Base-by-base conservation (phyloP, 352 stramenopile genomes). In the Pythium oligandrum region DNA sequence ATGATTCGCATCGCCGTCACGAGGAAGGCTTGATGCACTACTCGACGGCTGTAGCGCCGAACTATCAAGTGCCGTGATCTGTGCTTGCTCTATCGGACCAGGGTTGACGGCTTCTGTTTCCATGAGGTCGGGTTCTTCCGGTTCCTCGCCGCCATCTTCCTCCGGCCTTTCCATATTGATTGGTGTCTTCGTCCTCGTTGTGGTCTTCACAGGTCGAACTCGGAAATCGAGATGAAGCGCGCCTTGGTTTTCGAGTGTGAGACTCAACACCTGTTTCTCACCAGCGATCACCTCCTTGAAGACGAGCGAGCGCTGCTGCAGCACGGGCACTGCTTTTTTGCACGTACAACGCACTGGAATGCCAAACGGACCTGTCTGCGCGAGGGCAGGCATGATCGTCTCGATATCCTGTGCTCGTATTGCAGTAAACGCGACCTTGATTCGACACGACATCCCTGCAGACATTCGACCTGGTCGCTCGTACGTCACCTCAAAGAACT, bases 401-500 rank as follows among this genome's bases (percentile, higher is more conserved):
- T 81, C 61, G 10, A 97, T 75, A 47, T 97, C 89, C 3, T 76
- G 53, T 10, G 80, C 68, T 36, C 86, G 53, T 0, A 48, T 55
- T 0, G 74, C 84, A 3, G 70, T 86, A 48, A 96, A 97, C 0
- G 61, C 75, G 54, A 96, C 77, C 10, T 74, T 61, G 6, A 97
- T 61, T 1, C 51, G 48, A 33, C 88, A 96, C 10, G 68, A 73
- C 71, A 90, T 96, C 9, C 89, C 92, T 4, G 90, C 92, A 0
- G 82, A 93, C 86, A 98, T 96, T 0, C 92, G 66, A 3, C 92
- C 90, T 2, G 89, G 92, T 31, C 81, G 81, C 8, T 90, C 71
- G 47, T 94, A 97, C 26, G 61, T 58, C 31, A 98, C 71, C n/a
- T 94, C 81, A 48, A 98, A 97, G 31, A 88, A 86, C 39, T 96